Evolutionary conservation across 495 filamentous ascomycete genomes (phyloP).

Genomic region (Xylaria intraflava): DNA sequence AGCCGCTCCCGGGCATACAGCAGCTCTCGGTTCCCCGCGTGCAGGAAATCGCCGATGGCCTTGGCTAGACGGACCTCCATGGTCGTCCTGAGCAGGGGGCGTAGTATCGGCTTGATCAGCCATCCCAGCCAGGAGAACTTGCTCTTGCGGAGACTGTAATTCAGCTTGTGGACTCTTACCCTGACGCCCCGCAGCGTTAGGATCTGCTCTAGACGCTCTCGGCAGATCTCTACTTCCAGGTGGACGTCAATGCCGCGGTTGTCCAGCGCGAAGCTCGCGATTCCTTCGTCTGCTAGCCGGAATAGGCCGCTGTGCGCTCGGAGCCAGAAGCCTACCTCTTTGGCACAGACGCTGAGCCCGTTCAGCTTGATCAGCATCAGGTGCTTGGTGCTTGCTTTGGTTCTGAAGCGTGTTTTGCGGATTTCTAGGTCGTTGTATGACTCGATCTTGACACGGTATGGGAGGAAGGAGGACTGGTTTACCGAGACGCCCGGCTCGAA

Average conservation of each 20-base stretch:
- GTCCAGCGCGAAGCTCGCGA: constrained; percentile 78
- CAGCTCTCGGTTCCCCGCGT: constrained; percentile 74
- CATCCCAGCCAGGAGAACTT: constrained; percentile 71
- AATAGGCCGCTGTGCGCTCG: constrained; percentile 60
- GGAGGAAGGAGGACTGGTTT: constrained; percentile 83
- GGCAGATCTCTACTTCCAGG: constrained; percentile 72
- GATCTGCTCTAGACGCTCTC: constrained; percentile 68
- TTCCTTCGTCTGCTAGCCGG: constrained; percentile 69
- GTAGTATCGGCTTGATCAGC: constrained; percentile 79
- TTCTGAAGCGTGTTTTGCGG: constrained; percentile 67
- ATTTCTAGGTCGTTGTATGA: constrained; percentile 84
- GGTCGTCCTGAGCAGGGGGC: constrained; percentile 68
- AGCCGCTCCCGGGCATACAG: constrained; percentile 81
- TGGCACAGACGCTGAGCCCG: constrained; percentile 72
- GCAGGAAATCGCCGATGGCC: constrained; percentile 60
- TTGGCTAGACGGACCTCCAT: constrained; percentile 72
- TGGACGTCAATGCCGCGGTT: constrained; percentile 80
- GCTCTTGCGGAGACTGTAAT: constrained; percentile 66
- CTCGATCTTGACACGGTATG: constrained; percentile 71
- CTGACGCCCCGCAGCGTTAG: constrained; percentile 67
- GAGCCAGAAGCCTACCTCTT: constrained; percentile 76
- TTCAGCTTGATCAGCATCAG: constrained; percentile 68
- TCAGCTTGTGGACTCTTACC: constrained; percentile 79
- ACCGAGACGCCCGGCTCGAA: constrained; percentile 81
- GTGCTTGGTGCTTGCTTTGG: constrained; percentile 57